phyloP scores from a whole-genome alignment of 2,329 filamentous ascomycete genomes.

The Fusarium cicatricum region DNA sequence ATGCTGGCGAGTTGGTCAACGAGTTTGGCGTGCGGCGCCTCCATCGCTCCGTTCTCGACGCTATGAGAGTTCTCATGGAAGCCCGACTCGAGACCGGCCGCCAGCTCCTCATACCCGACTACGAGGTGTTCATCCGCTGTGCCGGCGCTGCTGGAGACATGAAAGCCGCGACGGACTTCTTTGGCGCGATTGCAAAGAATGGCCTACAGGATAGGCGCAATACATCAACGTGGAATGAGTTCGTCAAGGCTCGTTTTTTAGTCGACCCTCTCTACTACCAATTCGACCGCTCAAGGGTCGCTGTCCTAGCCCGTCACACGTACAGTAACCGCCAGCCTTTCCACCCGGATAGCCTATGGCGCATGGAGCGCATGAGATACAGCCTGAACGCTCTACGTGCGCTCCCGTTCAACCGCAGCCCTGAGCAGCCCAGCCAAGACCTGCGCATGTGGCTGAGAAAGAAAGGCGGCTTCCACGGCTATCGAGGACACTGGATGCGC shows the following conservation, averaged over 20 bases:
- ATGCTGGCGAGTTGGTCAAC: conserved; percentile 50
- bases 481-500: conserved; percentile 42
- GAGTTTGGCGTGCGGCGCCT: conserved; percentile 55
- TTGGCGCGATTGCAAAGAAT: conserved; percentile 39
- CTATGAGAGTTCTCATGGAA: conserved; percentile 47
- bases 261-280: conserved; percentile 57
- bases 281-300: conserved; percentile 52
- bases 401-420: conserved; percentile 45
- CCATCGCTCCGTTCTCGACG: conserved; percentile 49
- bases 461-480: conserved; percentile 40
- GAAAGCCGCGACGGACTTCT: conserved; percentile 46
- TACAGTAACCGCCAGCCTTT: conserved; percentile 36
- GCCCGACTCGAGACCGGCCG: conserved; percentile 43
- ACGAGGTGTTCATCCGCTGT: conserved; percentile 54
- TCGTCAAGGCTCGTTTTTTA: conserved; percentile 57
- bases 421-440: conserved; percentile 36
- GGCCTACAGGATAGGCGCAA: conserved; percentile 44
- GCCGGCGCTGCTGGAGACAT: conserved; percentile 56
- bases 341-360: conserved; percentile 29
- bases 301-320: conserved; percentile 51
- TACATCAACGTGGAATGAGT: conserved; percentile 53
- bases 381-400: conserved; percentile 40
- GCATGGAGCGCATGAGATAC: conserved; percentile 44
- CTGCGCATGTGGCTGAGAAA: conserved; percentile 39
- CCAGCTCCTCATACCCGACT: conserved; percentile 52